These are phyloP conservation scores for Phanerochaete sordida DNA, from an alignment of 768 basidiomycete genomes.

Conservation along the genomic window DNA sequence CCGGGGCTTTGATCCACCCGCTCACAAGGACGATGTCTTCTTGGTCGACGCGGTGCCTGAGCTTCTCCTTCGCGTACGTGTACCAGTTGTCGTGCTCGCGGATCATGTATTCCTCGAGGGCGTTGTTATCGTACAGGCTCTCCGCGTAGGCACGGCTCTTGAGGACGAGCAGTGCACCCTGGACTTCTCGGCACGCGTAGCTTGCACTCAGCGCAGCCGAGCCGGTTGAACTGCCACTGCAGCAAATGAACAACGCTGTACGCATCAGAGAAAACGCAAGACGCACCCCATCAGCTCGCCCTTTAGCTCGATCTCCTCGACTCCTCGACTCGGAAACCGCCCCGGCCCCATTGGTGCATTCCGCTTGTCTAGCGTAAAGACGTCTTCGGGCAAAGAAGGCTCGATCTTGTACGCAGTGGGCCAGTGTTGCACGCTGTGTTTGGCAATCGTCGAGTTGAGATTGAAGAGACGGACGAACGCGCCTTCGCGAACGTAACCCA, in stretches of 20 bases:
- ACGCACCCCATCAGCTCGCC: background rate
- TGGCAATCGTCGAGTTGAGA: background rate
- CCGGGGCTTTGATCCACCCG: background rate
- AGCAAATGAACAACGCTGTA: background rate
- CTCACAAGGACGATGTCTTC: background rate
- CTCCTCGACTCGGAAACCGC: background rate
- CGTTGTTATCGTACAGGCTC: background rate
- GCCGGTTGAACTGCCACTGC: background rate
- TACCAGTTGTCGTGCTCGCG: background rate
- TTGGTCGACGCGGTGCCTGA: background rate
- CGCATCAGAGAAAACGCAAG: background rate
- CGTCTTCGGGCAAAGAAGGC: background rate
- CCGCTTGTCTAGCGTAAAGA: background rate
- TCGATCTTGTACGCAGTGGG: background rate
- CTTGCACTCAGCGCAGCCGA: background rate
- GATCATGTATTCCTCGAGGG: background rate
- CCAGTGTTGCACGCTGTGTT: background rate
- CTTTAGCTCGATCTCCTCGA: background rate
- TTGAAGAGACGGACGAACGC: constrained; percentile 8
- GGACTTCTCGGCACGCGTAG: background rate
- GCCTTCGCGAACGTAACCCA: constrained; percentile 4
- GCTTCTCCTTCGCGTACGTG: background rate
- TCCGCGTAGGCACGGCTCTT: background rate
- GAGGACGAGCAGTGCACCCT: background rate
- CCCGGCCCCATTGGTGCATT: background rate